These are phyloP conservation scores for Backusella morwellensis DNA, from an alignment of 192 early-diverging fungal species.

Conservation along the genomic window DNA sequence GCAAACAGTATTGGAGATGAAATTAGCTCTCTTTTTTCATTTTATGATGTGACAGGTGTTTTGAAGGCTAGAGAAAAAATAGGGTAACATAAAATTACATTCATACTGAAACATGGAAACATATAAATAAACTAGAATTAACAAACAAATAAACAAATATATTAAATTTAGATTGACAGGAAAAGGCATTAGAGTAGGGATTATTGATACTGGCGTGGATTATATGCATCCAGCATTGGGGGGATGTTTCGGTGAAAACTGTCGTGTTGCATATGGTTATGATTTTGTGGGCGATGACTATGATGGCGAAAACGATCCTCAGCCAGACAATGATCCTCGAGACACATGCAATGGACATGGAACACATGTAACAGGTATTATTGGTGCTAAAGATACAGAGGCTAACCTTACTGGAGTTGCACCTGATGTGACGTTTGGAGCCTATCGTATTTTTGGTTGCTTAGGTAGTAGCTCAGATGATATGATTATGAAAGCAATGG, in stretches of 20 bases:
- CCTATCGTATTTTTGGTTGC: slow-evolving; percentile 66
- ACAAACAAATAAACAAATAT: neutral
- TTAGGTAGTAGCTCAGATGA: slow-evolving; percentile 43
- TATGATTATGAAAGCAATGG: slow-evolving; percentile 59
- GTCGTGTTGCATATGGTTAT: slow-evolving; percentile 51
- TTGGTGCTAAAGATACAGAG: slow-evolving; percentile 60
- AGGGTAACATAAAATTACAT: slow-evolving; percentile 21
- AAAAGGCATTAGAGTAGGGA: slow-evolving; percentile 49
- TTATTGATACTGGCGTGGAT: slow-evolving; percentile 61
- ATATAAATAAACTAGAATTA: neutral
- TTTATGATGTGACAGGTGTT: slow-evolving; percentile 47
- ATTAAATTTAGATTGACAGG: slow-evolving; percentile 35
- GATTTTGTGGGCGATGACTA: slow-evolving; percentile 56
- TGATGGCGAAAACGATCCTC: slow-evolving; percentile 37
- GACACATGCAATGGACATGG: slow-evolving; percentile 53
- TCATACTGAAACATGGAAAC: neutral
- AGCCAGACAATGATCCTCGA: slow-evolving; percentile 40
- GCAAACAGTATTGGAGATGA: slow-evolving; percentile 8
- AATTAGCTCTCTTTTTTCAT: slow-evolving; percentile 22
- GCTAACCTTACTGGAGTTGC: slow-evolving; percentile 73
- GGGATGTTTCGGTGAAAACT: slow-evolving; percentile 52
- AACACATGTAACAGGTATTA: slow-evolving; percentile 59
- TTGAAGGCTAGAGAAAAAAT: slow-evolving; percentile 31
- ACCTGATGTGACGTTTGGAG: slow-evolving; percentile 67
- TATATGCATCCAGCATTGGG: slow-evolving; percentile 60